Evolutionary conservation across 2,329 filamentous ascomycete species (phyloP), one percentile per base, ranked within the genome.

Genomic region (Aureobasidium namibiae): DNA sequence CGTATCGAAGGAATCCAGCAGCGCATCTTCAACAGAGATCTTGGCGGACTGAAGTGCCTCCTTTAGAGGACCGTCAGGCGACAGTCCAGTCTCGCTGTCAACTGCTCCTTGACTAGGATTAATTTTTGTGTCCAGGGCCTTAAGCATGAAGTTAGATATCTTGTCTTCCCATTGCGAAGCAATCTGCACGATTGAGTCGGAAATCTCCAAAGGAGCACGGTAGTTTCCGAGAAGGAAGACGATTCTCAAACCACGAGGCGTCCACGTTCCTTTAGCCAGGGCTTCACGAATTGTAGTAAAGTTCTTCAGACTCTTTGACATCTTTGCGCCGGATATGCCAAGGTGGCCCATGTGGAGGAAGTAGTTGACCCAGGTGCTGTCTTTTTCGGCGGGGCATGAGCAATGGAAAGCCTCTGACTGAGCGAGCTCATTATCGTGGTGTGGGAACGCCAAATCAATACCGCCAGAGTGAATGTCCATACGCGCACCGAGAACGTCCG

Each of bases 401-500:
- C 75, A 72, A 81, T 82, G 95, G 72, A 89, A 92, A n/a, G 90
- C 90, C 72, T 95, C 90, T 63, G 86, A 90, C 72, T 96, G 91
- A 0, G 90, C 91, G 64, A 96, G 75, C 72, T 96, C 92, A 66
- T 96, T 96, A 72, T 94, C 92, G 73, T 92, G 92, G 71, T 96
- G 92, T 0, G 92, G 91, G 72, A 96, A 96, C 0, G 87, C 86
- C 56, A 97, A 80, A 72, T 97, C 92, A 61, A 96, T 88, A 60
- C 92, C 92, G 29, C 92, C 92, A 23, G 90, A 95, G 73, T 96
- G 92, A 57, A 96, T 89, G 71, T 97, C 92, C 78, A 97, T 91
- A 62, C 86, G 82, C 29, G 85, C 80, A 5, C 92, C 92, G 1
- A 97, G 77, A n/a, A 91, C 82, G 63, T 92, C 89, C 2, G 89